phyloP scores from a whole-genome alignment of 305 asterid species.

The Plantago rigida region DNA sequence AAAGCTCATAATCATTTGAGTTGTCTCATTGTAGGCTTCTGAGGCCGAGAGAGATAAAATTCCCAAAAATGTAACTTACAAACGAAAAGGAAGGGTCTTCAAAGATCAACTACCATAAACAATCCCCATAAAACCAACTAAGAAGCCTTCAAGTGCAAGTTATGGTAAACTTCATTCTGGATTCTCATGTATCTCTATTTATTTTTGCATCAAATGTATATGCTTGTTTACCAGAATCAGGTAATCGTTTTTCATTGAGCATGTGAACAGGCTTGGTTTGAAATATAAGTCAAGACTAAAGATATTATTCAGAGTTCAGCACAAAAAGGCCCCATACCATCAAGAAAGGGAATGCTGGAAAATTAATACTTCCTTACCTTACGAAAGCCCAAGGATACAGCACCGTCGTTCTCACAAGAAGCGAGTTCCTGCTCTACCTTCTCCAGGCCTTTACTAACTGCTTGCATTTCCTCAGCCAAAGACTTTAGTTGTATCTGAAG shows the following conservation, averaged over 20 bases:
- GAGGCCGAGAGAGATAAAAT: neutral
- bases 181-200: neutral
- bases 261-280: neutral
- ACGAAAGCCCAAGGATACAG: conserved; percentile 71
- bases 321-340: neutral
- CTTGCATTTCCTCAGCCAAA: conserved; percentile 99
- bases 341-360: conserved; percentile 1
- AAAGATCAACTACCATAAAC: neutral
- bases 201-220: neutral
- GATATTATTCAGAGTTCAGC: too few relatives aligned
- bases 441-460: conserved; percentile 95
- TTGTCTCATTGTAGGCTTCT: too few relatives aligned
- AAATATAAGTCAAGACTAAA: neutral
- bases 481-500: conserved; percentile 83
- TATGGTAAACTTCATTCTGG: neutral
- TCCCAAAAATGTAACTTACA: neutral
- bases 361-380: conserved; percentile 40
- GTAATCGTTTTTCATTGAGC: neutral
- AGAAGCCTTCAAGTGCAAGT: too few relatives aligned
- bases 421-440: conserved; percentile 91
- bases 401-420: conserved; percentile 84
- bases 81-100: neutral
- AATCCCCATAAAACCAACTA: too few relatives aligned
- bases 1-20: too few relatives aligned
- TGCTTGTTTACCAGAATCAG: neutral